Evolutionary conservation across 2,329 filamentous ascomycete genomes (phyloP).

Genomic region (Chalara sp.): DNA sequence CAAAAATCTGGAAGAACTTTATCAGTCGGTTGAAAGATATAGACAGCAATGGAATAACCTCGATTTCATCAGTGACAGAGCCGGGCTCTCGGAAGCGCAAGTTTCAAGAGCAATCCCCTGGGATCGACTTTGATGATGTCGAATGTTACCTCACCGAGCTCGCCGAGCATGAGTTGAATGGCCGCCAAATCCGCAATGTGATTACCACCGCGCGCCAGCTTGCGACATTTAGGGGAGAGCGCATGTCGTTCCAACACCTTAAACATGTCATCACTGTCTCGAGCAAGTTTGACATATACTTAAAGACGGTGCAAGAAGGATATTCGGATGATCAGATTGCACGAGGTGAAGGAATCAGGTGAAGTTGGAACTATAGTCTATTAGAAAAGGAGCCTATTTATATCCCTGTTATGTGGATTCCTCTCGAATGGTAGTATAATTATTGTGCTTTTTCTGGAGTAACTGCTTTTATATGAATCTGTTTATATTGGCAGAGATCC

Average conservation of each 20-base stretch:
- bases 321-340: slow-evolving; percentile 1
- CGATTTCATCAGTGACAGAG: neutral
- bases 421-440: no score
- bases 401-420: no score
- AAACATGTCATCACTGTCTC: slow-evolving; percentile 4
- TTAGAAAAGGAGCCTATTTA: no score
- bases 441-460: no score
- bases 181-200: slow-evolving; percentile 11
- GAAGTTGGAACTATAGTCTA: no score
- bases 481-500: no score
- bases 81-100: no score
- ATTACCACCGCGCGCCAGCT: slow-evolving; percentile 10
- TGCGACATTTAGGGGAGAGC: slow-evolving; percentile 4
- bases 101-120: neutral
- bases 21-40: neutral
- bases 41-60: neutral
- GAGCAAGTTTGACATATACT: slow-evolving; percentile 8
- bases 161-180: slow-evolving; percentile 6
- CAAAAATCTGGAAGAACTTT: neutral
- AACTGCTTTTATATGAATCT: no score
- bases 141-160: slow-evolving; percentile 2
- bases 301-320: neutral
- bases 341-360: no score
- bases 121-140: slow-evolving; percentile 1
- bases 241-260: slow-evolving; percentile 5